A percentile compares a stretch with the other conserved stretches of the same genome.
phyloP scores from a whole-genome alignment of 2,329 filamentous ascomycete genomes.

The Amauroascus verrucosus region DNA sequence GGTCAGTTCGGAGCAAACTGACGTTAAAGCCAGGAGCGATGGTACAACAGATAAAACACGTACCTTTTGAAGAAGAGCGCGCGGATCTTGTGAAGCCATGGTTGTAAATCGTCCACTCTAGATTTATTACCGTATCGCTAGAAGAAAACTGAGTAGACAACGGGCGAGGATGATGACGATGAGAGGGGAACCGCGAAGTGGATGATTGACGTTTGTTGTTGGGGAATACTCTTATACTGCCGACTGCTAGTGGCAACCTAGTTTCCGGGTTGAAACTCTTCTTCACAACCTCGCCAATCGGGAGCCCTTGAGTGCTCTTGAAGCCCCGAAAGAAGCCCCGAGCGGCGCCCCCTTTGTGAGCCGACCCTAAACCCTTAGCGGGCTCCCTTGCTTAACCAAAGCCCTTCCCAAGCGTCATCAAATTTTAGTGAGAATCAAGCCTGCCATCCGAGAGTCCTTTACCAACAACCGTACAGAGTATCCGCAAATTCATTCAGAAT shows the following conservation, averaged over 20 bases:
- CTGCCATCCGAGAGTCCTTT: too few species aligned
- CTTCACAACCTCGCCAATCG: not conserved
- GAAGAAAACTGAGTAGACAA: not conserved
- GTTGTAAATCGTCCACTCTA: not conserved
- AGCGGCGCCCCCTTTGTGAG: too few species aligned
- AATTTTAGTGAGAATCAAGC: too few species aligned
- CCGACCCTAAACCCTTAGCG: too few species aligned
- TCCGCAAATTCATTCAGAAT: too few species aligned
- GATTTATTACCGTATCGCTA: not conserved
- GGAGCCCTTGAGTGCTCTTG: not conserved
- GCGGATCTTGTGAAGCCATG: constrained; percentile 64
- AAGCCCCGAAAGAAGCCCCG: too few species aligned
- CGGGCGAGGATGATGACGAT: not conserved
- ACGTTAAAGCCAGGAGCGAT: constrained; percentile 12
- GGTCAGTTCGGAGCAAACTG: not conserved
- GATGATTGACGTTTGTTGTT: not conserved
- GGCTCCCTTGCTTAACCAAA: too few species aligned
- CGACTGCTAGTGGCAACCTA: not conserved
- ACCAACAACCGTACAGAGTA: too few species aligned
- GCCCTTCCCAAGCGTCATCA: too few species aligned
- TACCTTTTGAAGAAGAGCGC: constrained; percentile 69
- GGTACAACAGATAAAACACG: constrained; percentile 11
- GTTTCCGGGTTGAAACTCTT: too few species aligned
- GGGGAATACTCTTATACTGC: not conserved
- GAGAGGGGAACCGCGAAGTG: not conserved